Evolutionary conservation across 768 basidiomycete species (phyloP).

Genomic region (Mycena venus): DNA sequence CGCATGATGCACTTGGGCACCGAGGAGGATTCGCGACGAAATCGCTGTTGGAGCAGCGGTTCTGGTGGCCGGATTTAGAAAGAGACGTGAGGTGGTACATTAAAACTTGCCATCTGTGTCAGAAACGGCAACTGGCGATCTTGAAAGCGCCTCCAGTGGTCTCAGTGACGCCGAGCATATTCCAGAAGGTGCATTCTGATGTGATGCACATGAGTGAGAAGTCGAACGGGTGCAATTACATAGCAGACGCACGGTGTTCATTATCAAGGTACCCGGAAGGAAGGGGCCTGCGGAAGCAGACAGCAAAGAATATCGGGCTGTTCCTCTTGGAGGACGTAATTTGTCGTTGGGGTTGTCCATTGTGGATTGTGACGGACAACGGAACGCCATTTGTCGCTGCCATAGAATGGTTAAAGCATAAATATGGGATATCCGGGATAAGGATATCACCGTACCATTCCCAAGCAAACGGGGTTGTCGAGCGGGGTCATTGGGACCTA

Average conservation of each 20-base stretch:
- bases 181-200: constrained; percentile 32
- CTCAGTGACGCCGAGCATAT: constrained; percentile 32
- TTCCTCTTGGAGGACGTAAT: not conserved
- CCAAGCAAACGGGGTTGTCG: not conserved
- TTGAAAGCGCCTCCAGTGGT: constrained; percentile 44
- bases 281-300: not conserved
- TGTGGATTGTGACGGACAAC: not conserved
- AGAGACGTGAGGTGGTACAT: constrained; percentile 47
- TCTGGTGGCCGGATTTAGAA: constrained; percentile 40
- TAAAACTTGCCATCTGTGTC: constrained; percentile 48
- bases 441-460: not conserved
- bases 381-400: not conserved
- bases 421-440: not conserved
- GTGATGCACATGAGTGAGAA: constrained; percentile 40
- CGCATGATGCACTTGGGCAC: constrained; percentile 36
- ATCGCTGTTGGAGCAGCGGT: constrained; percentile 17
- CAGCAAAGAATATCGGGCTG: not conserved
- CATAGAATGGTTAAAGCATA: not conserved
- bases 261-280: not conserved
- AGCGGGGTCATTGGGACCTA: not conserved
- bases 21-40: constrained; percentile 19
- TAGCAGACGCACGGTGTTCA: constrained; percentile 24
- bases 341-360: not conserved
- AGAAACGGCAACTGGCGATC: constrained; percentile 36
- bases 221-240: constrained; percentile 33